phyloP scores from a whole-genome alignment of 176 grass and related monocot species.

The Eleusine indica region DNA sequence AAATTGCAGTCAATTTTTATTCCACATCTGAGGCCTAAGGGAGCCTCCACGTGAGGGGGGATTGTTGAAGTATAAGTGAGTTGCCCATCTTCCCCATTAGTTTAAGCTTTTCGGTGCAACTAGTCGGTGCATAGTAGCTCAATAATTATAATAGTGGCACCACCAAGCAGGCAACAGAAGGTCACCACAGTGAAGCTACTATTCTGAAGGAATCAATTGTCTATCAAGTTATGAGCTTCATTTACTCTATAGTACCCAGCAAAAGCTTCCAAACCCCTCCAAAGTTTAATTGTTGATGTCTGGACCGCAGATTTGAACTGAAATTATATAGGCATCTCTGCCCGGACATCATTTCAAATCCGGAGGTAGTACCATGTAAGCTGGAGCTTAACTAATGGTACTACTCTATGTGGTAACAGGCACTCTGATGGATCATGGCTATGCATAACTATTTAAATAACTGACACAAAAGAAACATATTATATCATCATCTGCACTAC shows the following conservation, averaged over 20 bases:
- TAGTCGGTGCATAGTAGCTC: too few species aligned
- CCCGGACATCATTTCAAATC: too few species aligned
- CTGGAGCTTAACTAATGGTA: not conserved
- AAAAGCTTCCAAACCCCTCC: constrained; percentile 9
- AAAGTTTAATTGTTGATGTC: too few species aligned
- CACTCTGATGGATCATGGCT: not conserved
- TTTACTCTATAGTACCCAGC: not conserved
- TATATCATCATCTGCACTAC: constrained; percentile 16
- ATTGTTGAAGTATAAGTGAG: too few species aligned
- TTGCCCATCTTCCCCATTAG: too few species aligned
- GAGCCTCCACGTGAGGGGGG: too few species aligned
- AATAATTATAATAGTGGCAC: not conserved
- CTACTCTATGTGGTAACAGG: constrained; percentile 3
- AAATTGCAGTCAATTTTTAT: too few species aligned
- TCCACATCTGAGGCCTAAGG: too few species aligned
- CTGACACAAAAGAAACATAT: not conserved
- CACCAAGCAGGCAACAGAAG: constrained; percentile 1
- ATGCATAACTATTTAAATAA: constrained; percentile 5
- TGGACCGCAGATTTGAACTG: too few species aligned
- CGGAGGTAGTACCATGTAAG: not conserved
- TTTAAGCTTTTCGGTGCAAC: too few species aligned
- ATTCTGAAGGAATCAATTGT: constrained; percentile 10
- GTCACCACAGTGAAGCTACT: too few species aligned
- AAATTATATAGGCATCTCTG: too few species aligned
- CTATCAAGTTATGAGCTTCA: constrained; percentile 3